phyloP scores from a whole-genome alignment of 2,329 filamentous ascomycete genomes.

The Pyrenophora tritici-repentis region DNA sequence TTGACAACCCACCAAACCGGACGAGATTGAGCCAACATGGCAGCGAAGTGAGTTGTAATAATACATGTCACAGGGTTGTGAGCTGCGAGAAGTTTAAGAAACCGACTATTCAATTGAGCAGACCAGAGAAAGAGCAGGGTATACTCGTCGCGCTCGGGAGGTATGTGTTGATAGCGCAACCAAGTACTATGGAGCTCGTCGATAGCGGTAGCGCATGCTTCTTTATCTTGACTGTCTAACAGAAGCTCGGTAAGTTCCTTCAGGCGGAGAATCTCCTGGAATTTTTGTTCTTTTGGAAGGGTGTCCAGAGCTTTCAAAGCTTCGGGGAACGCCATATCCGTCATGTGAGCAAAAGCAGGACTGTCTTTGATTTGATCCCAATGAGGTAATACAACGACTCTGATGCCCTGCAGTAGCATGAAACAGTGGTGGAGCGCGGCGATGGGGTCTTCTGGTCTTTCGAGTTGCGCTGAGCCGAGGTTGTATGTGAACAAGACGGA shows the following conservation, averaged over 20 bases:
- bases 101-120: constrained; percentile 25
- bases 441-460: constrained; percentile 36
- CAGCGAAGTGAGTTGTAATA: constrained; percentile 35
- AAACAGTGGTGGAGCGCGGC: constrained; percentile 37
- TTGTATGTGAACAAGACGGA: constrained; percentile 37
- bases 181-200: constrained; percentile 29
- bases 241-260: constrained; percentile 31
- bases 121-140: constrained; percentile 35
- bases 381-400: constrained; percentile 30
- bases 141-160: constrained; percentile 28
- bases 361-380: constrained; percentile 28
- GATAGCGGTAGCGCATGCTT: constrained; percentile 30
- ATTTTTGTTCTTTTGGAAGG: constrained; percentile 18
- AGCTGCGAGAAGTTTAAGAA: constrained; percentile 30
- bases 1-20: constrained; percentile 35
- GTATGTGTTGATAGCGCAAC: constrained; percentile 22
- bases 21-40: constrained; percentile 27
- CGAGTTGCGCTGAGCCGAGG: constrained; percentile 34
- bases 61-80: constrained; percentile 38
- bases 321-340: constrained; percentile 16
- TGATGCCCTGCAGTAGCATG: constrained; percentile 34
- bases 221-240: constrained; percentile 24
- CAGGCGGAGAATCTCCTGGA: constrained; percentile 28
- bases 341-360: constrained; percentile 20
- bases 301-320: constrained; percentile 17